phyloP scores from a whole-genome alignment of 495 filamentous ascomycete species.

The Extremus antarcticus region DNA sequence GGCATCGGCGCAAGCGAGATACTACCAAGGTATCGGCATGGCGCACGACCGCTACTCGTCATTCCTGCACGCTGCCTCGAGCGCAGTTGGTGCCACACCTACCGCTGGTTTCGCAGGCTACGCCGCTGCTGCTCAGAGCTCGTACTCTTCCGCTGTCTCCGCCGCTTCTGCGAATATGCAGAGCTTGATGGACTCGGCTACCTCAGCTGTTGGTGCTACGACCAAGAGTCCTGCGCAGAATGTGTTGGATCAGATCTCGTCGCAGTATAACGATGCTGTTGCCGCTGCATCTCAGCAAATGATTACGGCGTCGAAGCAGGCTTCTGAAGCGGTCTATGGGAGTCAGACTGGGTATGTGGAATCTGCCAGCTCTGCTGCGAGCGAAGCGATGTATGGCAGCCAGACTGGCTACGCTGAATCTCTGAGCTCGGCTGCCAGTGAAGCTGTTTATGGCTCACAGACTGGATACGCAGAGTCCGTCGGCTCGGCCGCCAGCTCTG shows the following conservation, averaged over 20 bases:
- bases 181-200: conserved; percentile 29
- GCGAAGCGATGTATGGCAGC: conserved; percentile 33
- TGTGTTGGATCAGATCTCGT: conserved; percentile 39
- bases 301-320: conserved; percentile 27
- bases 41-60: conserved; percentile 68
- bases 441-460: conserved; percentile 32
- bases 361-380: conserved; percentile 31
- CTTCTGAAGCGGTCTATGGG: conserved; percentile 34
- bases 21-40: conserved; percentile 65
- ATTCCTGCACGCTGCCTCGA: conserved; percentile 58
- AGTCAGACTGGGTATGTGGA: conserved; percentile 29
- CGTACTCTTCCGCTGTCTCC: conserved; percentile 38
- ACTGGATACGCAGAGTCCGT: conserved; percentile 29
- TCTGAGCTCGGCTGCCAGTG: conserved; percentile 29
- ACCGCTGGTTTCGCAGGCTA: conserved; percentile 33
- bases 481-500: conserved; percentile 30
- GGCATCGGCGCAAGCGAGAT: conserved; percentile 54
- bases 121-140: conserved; percentile 35
- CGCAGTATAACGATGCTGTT: conserved; percentile 38
- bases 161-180: conserved; percentile 41
- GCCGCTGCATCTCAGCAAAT: conserved; percentile 38
- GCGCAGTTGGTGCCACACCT: conserved; percentile 38
- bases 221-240: conserved; percentile 33
- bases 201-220: conserved; percentile 24
- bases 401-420: conserved; percentile 30